A percentile compares a stretch with the other conserved stretches of the same genome.
Conservation (phyloP, 192 early-diverging fungal genomes). For the Umbelopsis ramanniana region DNA sequence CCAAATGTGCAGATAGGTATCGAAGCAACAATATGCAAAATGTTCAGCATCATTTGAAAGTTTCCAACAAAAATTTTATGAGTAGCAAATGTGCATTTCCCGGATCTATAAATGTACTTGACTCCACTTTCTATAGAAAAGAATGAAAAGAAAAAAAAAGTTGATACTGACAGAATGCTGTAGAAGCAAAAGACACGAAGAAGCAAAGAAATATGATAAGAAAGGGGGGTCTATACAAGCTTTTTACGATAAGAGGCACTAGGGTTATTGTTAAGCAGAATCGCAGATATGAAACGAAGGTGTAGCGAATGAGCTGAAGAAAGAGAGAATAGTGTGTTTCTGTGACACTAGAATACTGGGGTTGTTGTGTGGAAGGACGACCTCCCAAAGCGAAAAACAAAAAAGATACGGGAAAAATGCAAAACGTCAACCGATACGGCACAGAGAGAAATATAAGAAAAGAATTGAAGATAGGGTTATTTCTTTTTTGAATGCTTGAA, state of each 20-base stretch:
- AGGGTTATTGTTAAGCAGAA: conserved; percentile 7
- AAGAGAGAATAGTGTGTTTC: background rate
- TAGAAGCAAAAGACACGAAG: background rate
- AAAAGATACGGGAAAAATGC: conserved; percentile 11
- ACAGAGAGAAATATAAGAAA: background rate
- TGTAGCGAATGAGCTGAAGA: background rate
- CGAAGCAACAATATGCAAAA: too few species aligned
- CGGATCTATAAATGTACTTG: conserved; percentile 18
- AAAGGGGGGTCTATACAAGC: conserved; percentile 16
- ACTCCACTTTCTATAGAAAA: conserved; percentile 15
- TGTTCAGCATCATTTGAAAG: too few species aligned
- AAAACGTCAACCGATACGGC: too few species aligned
- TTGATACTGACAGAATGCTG: background rate
- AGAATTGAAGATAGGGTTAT: background rate
- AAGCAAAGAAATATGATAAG: background rate
- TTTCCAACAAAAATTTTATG: conserved; percentile 7
- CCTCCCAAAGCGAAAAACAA: background rate
- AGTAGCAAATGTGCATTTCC: background rate
- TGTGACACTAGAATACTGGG: conserved; percentile 1
- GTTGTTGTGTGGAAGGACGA: background rate
- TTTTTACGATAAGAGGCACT: conserved; percentile 16
- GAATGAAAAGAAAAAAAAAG: conserved; percentile 1
- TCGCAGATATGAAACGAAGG: background rate
- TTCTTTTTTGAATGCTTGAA: background rate
- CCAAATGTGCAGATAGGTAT: too few species aligned